Base-by-base conservation (phyloP, 768 basidiomycete species). In the Boletales sp. region DNA sequence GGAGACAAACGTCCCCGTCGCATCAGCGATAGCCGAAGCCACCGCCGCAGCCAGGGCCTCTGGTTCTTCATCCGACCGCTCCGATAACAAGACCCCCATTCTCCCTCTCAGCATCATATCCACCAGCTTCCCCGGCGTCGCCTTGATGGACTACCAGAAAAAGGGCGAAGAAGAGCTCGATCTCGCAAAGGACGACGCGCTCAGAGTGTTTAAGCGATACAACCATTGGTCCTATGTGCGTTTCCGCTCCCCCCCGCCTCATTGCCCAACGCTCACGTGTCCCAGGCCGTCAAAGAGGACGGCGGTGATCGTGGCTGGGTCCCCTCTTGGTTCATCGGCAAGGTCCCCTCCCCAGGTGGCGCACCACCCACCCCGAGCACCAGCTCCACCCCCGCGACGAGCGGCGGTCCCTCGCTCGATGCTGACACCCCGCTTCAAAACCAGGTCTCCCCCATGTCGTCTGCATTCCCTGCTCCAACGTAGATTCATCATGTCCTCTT, bases 221-320 rank as follows among this genome's bases (percentile, higher is more conserved):
- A 97, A 95, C 53, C 94, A 97, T 70, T 97, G 94, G 93, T 91
- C 89, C 68, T 94, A 93, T 71, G 89, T 90, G 63, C 48, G 79
- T 71, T 50, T 42, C 43, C 54, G 40, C 21, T 21, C 21, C 21
- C 21, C 21, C 39, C 19, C 32, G 9, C 11, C 14, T 34, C 7
- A 3, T 34, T 10, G 4, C 32, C 32, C 32, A 14, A 36, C 61
- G 37, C 29, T 48, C n/a, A 55, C 49, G 15, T 37, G 38, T 50
- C 43, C 17, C 59, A 92, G 90, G 91, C 91, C 55, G 92, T 97
- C 62, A 94, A 94, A 69, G 90, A 97, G 63, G 86, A 89, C 13
- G 84, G 85, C 18, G 95, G 95, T 39, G 89, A 93, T 69, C 83
- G 95, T 54, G 95, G 95, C 34, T 98, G 95, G 95, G 92, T 97